Evolutionary conservation across 2,329 filamentous ascomycete species (phyloP), one percentile per base, ranked within the genome.

Genomic region (Xylariales sp.): DNA sequence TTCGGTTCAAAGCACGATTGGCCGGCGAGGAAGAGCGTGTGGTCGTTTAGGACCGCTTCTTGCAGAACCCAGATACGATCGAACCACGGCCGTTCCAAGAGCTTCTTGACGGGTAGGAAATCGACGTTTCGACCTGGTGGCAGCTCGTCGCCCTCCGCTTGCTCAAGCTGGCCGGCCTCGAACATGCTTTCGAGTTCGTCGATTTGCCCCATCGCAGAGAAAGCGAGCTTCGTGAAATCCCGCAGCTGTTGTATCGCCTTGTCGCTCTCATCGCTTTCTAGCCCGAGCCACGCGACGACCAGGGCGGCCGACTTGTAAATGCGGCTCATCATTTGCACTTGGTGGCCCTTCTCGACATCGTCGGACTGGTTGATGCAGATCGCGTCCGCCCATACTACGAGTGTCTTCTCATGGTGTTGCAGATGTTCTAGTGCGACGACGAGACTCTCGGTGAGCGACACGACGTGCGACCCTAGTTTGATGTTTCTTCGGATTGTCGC

Each of bases 361-460:
- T 50, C 48, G 23, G 10, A 14, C 23, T 30, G 48, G 16, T 50
- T 30, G 10, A 50, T 50, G 28, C 48, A 50, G 6, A 50, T 5
- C 6, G 48, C 18, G 23, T 50, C 23, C 9, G 18, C n/a, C 45
- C 45, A 23, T 23, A 48, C n/a, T 23, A 48, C 18, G 23, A 48
- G 45, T 3, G 45, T 23, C 28, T 50, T 50, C 12, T 50, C 48
- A 7, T 53, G 5, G 28, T 53, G 14, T 36, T 53, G 30, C 7
- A 53, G 32, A 18, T 18, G 50, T 30, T 53, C 30, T 12, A 36
- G 16, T 18, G 50, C 30, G 9, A 36, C 32, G 14, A 18, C 32
- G 3, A 53, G 32, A 16, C 16, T 53, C 50, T 53, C 50, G 4
- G 50, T 53, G 50, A 53, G 48, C 16, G 48, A 50, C 4, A 50